These are phyloP conservation scores for Trichoderma guizhouense DNA, from an alignment of 2,329 filamentous ascomycete species.

Conservation along the genomic window DNA sequence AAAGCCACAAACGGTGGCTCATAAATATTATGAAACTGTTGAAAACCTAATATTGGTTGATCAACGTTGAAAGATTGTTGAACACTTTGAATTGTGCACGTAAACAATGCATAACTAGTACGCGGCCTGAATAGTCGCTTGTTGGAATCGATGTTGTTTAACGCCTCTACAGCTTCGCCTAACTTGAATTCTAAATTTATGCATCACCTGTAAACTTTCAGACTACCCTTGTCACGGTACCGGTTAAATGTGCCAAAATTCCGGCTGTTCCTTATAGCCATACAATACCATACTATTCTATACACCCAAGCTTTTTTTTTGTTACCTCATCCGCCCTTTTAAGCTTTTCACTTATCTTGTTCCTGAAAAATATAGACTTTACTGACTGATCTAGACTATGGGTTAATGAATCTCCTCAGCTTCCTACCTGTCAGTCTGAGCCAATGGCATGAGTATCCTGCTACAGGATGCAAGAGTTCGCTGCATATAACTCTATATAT, in stretches of 20 bases:
- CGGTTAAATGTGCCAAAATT: neutral
- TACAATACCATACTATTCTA: neutral
- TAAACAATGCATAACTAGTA: neutral
- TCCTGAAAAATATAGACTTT: neutral
- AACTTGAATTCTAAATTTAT: neutral
- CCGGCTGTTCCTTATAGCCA: neutral
- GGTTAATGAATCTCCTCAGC: neutral
- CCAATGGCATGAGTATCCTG: neutral
- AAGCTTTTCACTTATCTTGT: neutral
- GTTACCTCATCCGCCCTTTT: neutral
- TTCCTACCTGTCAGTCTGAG: neutral
- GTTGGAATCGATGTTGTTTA: neutral
- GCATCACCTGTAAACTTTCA: neutral
- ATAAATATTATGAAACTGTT: neutral
- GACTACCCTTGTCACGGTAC: neutral
- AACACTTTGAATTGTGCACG: neutral
- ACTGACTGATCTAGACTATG: neutral
- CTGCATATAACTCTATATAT: neutral
- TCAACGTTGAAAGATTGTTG: neutral
- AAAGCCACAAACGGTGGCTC: neutral
- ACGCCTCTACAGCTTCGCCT: neutral
- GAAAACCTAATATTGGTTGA: neutral
- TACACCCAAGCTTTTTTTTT: neutral
- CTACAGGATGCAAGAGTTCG: neutral
- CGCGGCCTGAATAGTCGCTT: neutral